phyloP scores from a whole-genome alignment of 1,284 basidiomycete species.

The Pseudozyma sp. region DNA sequence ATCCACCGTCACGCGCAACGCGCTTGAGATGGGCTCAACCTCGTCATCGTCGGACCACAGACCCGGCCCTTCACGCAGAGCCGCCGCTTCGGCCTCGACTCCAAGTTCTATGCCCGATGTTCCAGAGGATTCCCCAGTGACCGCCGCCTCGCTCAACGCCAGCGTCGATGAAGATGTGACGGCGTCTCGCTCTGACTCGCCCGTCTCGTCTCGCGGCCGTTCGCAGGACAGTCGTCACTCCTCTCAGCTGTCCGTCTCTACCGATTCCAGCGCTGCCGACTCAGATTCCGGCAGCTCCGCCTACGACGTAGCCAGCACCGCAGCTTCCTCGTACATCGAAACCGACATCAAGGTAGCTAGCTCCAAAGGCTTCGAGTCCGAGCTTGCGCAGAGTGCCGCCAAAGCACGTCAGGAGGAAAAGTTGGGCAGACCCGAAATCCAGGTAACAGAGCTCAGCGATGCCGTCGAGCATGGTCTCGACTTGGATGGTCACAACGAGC shows the following conservation, averaged over 20 bases:
- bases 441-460: conserved; percentile 44
- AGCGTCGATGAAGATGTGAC: conserved; percentile 17
- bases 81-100: conserved; percentile 27
- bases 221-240: conserved; percentile 45
- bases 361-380: conserved; percentile 38
- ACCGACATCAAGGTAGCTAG: conserved; percentile 38
- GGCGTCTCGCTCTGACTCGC: conserved; percentile 25
- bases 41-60: conserved; percentile 22
- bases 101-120: conserved; percentile 41
- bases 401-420: conserved; percentile 43
- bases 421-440: conserved; percentile 52
- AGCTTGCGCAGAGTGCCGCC: conserved; percentile 27
- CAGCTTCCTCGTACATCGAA: conserved; percentile 42
- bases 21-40: conserved; percentile 50
- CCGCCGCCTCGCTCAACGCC: background rate
- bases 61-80: conserved; percentile 17
- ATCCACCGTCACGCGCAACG: conserved; percentile 14
- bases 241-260: conserved; percentile 33
- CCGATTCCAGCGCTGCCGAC: conserved; percentile 22
- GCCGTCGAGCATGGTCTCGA: conserved; percentile 42
- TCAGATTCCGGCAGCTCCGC: conserved; percentile 23
- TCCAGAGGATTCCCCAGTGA: conserved; percentile 26
- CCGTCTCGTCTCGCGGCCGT: conserved; percentile 20
- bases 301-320: conserved; percentile 29
- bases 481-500: conserved; percentile 25